Conservation (phyloP, 352 stramenopile species). For the Globisporangium cystogenes region DNA sequence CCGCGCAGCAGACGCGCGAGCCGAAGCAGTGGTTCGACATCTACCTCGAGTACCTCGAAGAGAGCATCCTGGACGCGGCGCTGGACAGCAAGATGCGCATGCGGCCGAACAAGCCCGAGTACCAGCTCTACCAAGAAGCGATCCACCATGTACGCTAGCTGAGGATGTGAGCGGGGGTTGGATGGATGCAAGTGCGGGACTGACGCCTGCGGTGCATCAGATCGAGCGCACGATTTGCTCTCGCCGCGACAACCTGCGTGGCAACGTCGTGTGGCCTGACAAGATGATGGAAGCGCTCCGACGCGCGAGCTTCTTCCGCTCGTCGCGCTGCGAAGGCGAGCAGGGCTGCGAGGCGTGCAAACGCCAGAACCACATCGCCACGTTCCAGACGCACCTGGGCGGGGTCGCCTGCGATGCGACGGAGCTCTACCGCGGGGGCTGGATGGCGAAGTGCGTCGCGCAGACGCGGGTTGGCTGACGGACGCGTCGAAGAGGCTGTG, state of each 20-base stretch:
- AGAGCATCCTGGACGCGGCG: slow-evolving; percentile 51
- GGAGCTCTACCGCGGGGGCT: slow-evolving; percentile 59
- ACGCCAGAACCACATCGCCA: slow-evolving; percentile 56
- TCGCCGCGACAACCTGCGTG: slow-evolving; percentile 58
- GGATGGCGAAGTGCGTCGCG: slow-evolving; percentile 44
- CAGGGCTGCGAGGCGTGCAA: slow-evolving; percentile 75
- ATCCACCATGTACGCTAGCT: slow-evolving; percentile 48
- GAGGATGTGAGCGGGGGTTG: neutral
- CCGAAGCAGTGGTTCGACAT: slow-evolving; percentile 79
- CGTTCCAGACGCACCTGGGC: slow-evolving; percentile 44
- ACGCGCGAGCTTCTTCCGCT: slow-evolving; percentile 31
- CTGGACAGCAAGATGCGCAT: slow-evolving; percentile 56
- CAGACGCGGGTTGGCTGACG: neutral
- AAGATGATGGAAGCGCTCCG: slow-evolving; percentile 58
- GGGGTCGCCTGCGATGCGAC: slow-evolving; percentile 59
- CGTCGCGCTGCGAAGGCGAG: slow-evolving; percentile 20
- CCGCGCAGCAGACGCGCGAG: slow-evolving; percentile 45
- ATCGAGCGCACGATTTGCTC: slow-evolving; percentile 73
- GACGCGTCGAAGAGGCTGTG: neutral
- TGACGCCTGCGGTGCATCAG: slow-evolving; percentile 14
- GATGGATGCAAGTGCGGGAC: neutral
- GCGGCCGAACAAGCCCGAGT: slow-evolving; percentile 22
- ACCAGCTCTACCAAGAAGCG: slow-evolving; percentile 51
- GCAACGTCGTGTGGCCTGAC: slow-evolving; percentile 61
- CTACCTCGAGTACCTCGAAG: slow-evolving; percentile 78